Evolutionary conservation across 768 basidiomycete genomes (phyloP).

Genomic region (Cystobasidium tubakii): DNA sequence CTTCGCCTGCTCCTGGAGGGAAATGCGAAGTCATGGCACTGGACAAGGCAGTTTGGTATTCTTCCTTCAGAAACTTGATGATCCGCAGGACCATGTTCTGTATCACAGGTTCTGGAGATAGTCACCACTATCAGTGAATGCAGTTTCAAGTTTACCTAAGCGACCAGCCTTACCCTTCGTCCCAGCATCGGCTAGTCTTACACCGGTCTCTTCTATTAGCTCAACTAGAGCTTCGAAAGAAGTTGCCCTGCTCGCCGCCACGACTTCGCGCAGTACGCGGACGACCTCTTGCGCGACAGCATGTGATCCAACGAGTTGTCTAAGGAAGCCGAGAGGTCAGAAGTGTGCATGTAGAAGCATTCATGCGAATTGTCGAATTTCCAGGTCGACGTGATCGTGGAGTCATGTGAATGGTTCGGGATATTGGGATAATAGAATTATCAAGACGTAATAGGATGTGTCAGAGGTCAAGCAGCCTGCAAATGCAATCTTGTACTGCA

Average conservation of each 20-base stretch:
- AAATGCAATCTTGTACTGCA: no score
- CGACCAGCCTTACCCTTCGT: conserved; percentile 68
- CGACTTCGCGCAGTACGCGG: conserved; percentile 77
- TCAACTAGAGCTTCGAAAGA: conserved; percentile 78
- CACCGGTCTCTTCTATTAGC: conserved; percentile 72
- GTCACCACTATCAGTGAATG: neutral
- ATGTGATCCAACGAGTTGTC: conserved; percentile 85
- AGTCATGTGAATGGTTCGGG: neutral
- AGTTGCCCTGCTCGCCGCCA: conserved; percentile 75
- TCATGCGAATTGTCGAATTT: no score
- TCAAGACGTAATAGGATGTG: neutral
- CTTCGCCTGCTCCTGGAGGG: conserved; percentile 14
- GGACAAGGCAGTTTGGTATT: conserved; percentile 72
- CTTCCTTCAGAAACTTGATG: conserved; percentile 87
- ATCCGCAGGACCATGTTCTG: conserved; percentile 92
- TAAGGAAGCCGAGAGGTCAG: conserved; percentile 47
- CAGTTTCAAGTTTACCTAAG: neutral
- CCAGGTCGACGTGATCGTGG: neutral
- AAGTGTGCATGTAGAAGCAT: no score
- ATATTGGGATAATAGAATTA: neutral
- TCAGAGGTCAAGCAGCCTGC: no score
- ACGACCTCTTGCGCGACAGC: conserved; percentile 84
- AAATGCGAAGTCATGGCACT: conserved; percentile 14
- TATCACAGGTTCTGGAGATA: conserved; percentile 72
- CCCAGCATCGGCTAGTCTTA: conserved; percentile 77